A percentile compares a stretch with the other conserved stretches of the same genome.
phyloP scores from a whole-genome alignment of 495 filamentous ascomycete species.

The Talaromyces adpressus region DNA sequence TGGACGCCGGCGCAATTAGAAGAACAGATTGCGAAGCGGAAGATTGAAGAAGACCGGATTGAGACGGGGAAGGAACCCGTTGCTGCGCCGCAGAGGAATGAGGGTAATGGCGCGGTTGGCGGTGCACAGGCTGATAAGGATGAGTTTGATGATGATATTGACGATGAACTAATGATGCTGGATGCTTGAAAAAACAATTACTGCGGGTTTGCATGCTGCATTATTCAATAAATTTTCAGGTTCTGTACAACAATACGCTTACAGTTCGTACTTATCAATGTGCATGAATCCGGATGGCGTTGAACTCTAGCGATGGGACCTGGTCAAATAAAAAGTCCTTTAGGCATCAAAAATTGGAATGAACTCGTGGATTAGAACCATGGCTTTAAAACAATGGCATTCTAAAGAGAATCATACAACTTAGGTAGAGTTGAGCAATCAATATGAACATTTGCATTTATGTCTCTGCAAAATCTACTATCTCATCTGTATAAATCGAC shows the following conservation, averaged over 20 bases:
- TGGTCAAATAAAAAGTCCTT: neutral
- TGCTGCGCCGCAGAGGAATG: slow-evolving; percentile 18
- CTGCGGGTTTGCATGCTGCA: neutral
- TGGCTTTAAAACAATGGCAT: too few relatives aligned
- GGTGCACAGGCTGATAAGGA: slow-evolving; percentile 23
- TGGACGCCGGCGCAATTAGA: slow-evolving; percentile 78
- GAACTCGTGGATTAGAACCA: neutral
- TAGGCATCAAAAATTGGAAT: neutral
- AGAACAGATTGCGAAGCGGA: slow-evolving; percentile 60
- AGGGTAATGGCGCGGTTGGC: slow-evolving; percentile 6
- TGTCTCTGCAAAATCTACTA: neutral
- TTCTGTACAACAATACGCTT: neutral
- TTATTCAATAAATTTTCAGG: too few relatives aligned
- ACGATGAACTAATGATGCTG: slow-evolving; percentile 54
- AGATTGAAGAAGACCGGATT: slow-evolving; percentile 58
- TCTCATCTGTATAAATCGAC: slow-evolving; percentile 1
- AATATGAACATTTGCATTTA: neutral
- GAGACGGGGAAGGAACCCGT: slow-evolving; percentile 22
- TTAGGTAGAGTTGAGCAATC: neutral
- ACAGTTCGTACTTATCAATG: neutral
- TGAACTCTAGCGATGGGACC: neutral
- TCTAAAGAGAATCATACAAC: neutral
- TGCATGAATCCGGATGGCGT: neutral
- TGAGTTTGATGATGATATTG: slow-evolving; percentile 58
- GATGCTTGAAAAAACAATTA: slow-evolving; percentile 20